phyloP scores from a whole-genome alignment of 768 basidiomycete species.

The Stropharia rugosoannulata region DNA sequence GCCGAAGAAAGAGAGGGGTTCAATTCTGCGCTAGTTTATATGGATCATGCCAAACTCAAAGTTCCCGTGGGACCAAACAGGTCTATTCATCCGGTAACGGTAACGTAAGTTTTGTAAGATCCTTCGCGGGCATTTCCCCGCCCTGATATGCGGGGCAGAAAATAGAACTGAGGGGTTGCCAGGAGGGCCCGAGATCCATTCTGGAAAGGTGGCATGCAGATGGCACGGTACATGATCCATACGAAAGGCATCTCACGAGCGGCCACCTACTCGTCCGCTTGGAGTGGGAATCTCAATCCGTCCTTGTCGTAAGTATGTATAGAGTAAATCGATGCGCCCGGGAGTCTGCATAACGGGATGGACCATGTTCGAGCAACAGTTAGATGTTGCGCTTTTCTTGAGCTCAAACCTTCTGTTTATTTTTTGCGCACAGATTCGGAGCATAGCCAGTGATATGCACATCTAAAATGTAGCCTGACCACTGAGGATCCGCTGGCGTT shows the following conservation, averaged over 20 bases:
- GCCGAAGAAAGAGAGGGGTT: background rate
- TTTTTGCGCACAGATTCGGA: too few species aligned
- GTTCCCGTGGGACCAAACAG: background rate
- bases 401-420: too few species aligned
- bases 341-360: background rate
- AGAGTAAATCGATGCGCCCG: background rate
- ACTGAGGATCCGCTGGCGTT: too few species aligned
- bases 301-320: background rate
- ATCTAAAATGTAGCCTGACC: too few species aligned
- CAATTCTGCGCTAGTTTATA: constrained; percentile 6
- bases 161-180: background rate
- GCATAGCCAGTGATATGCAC: too few species aligned
- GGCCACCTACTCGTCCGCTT: background rate
- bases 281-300: constrained; percentile 4
- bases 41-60: background rate
- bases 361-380: too few species aligned
- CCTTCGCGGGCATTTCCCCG: background rate
- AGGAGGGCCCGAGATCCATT: constrained; percentile 4
- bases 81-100: background rate
- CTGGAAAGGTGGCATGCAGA: background rate
- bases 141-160: background rate
- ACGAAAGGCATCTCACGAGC: background rate
- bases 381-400: too few species aligned
- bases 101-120: background rate
- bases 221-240: background rate